Base-by-base conservation (phyloP, 768 basidiomycete species). In the Auricularia cornea region DNA sequence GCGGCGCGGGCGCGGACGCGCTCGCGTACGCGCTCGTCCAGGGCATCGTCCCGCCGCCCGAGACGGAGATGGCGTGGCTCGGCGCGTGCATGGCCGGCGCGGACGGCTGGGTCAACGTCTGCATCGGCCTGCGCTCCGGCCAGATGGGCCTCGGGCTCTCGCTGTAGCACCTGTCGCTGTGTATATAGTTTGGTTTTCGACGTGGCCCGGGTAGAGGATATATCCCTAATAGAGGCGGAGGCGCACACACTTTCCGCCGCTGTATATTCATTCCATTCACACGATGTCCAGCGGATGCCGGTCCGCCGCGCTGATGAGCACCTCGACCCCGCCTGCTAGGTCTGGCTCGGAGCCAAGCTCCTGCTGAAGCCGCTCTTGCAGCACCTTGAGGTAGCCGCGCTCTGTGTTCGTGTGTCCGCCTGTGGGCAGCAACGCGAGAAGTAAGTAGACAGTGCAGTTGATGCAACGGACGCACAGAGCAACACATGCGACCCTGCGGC, bases 361-460 rank as follows among this genome's bases (percentile, higher is more conserved):
- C 59, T 70, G 67, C 64, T 73, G 71, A 65, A 98, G 78, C 74
- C 84, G 87, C 14, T 78, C 74, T 41, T 87, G 86, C 33, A 98
- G 82, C 28, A 84, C 77, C 20, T 87, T 84, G 62, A 98, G 87
- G 76, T 92, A 98, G 0, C 93, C 93, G 33, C 95, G 89, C 77
- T 98, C 96, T 52, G 95, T 95, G 75, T 94, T 94, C 18, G 92
- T 90, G 75, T 98, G 96, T 20, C 92, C 92, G 72, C 89, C 90
- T 92, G 59, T n/a, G n/a, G n/a, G n/a, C n/a, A n/a, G n/a, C n/a
- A n/a, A 31, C 56, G 54, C 28, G 16, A 30, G 63, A 66, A 62
- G 23, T 56, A 23, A 20, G 26, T 59, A 35, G 32, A n/a, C 33
- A 26, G 52, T 16, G 32, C 59, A 28, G 35, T 29, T 48, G 52